These are phyloP conservation scores for Pyrus hybrid DNA, from an alignment of 331 rosid species.

Conservation along the genomic window DNA sequence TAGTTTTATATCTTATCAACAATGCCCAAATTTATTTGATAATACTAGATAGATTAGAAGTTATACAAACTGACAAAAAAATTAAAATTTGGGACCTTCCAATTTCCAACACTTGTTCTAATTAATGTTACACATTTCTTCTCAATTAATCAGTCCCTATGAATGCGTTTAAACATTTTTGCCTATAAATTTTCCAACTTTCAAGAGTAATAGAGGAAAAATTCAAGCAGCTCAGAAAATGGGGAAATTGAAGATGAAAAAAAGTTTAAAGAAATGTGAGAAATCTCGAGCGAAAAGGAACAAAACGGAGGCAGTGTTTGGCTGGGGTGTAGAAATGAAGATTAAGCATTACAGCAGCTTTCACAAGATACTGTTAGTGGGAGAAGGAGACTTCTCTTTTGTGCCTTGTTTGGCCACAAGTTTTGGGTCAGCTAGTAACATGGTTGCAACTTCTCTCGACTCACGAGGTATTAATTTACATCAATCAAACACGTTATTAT, in stretches of 20 bases:
- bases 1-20: too few relatives aligned
- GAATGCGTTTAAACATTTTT: too few relatives aligned
- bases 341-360: slow-evolving; percentile 22
- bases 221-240: too few relatives aligned
- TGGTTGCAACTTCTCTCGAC: slow-evolving; percentile 36
- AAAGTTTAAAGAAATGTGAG: not conserved
- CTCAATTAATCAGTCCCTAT: too few relatives aligned
- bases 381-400: slow-evolving; percentile 60
- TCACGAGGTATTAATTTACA: not conserved
- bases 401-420: slow-evolving; percentile 16
- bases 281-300: not conserved
- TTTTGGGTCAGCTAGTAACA: slow-evolving; percentile 22
- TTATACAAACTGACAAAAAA: too few relatives aligned
- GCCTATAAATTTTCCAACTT: too few relatives aligned
- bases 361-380: slow-evolving; percentile 37
- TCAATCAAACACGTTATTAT: not conserved
- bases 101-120: too few relatives aligned
- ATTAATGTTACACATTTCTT: too few relatives aligned
- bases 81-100: too few relatives aligned
- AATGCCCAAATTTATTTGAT: too few relatives aligned
- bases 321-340: not conserved
- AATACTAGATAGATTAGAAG: too few relatives aligned
- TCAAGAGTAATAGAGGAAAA: too few relatives aligned
- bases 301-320: not conserved
- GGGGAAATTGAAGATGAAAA: not conserved